These are phyloP conservation scores for Haplosporangium sp. DNA, from an alignment of 371 early-diverging fungal species.

Conservation along the genomic window DNA sequence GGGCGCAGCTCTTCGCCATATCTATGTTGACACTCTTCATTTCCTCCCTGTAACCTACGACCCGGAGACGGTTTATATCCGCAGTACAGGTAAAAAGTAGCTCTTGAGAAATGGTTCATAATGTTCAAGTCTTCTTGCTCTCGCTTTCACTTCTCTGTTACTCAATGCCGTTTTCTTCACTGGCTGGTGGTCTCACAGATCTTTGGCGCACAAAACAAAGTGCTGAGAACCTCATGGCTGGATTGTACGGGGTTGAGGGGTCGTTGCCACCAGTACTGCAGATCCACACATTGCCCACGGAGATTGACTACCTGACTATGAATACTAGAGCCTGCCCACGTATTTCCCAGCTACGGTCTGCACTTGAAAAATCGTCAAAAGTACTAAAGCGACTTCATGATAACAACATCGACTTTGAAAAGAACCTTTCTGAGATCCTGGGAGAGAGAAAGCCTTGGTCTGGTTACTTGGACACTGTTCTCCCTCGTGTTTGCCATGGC, in stretches of 20 bases:
- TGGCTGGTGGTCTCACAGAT: slow-evolving; percentile 45
- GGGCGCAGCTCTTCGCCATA: slow-evolving; percentile 59
- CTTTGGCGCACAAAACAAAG: slow-evolving; percentile 67
- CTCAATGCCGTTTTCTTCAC: slow-evolving; percentile 23
- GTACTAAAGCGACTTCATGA: slow-evolving; percentile 21
- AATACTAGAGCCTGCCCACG: slow-evolving; percentile 60
- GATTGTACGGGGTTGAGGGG: slow-evolving; percentile 57
- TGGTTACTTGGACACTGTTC: slow-evolving; percentile 61
- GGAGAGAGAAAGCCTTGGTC: slow-evolving; percentile 44
- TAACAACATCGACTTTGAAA: slow-evolving; percentile 45
- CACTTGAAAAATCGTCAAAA: slow-evolving; percentile 24
- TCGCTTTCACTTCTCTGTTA: slow-evolving; percentile 1
- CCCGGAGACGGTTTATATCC: slow-evolving; percentile 34
- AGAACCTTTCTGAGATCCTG: slow-evolving; percentile 50
- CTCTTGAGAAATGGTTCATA: neutral
- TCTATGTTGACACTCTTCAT: slow-evolving; percentile 64
- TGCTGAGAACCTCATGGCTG: slow-evolving; percentile 62
- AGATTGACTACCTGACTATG: slow-evolving; percentile 62
- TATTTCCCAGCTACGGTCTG: slow-evolving; percentile 24
- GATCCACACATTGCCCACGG: slow-evolving; percentile 55
- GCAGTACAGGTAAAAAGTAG: slow-evolving; percentile 41
- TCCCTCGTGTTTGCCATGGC: slow-evolving; percentile 63
- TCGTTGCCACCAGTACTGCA: slow-evolving; percentile 50
- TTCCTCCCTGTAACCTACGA: slow-evolving; percentile 49
- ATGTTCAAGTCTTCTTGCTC: neutral